A percentile compares a stretch with the other conserved stretches of the same genome.
Conservation (phyloP, 2,329 filamentous ascomycete species). For the Furcasterigmium furcatum region DNA sequence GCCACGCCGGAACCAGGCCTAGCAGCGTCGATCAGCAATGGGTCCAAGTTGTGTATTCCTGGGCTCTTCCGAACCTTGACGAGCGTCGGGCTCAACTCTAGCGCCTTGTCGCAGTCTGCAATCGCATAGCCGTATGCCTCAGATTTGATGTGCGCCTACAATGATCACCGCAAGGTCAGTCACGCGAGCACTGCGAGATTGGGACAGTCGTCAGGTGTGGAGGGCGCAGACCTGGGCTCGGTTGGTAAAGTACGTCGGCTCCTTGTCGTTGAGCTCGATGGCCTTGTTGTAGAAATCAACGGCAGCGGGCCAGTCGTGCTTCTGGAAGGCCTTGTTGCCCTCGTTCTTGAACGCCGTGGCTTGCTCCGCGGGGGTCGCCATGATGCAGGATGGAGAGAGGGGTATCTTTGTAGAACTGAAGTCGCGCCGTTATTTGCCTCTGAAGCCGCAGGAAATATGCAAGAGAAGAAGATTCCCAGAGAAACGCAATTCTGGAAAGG, state of each 20-base stretch:
- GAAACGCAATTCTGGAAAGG: background rate
- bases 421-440: constrained; percentile 7
- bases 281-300: constrained; percentile 83
- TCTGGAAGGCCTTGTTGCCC: constrained; percentile 88
- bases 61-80: constrained; percentile 65
- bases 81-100: constrained; percentile 84
- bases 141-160: constrained; percentile 86
- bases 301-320: constrained; percentile 81
- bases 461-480: background rate
- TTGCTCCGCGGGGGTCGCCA: constrained; percentile 53
- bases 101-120: constrained; percentile 83
- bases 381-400: constrained; percentile 16
- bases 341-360: constrained; percentile 86
- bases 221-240: constrained; percentile 71
- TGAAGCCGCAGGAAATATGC: background rate
- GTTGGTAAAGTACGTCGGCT: constrained; percentile 92
- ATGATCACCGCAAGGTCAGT: constrained; percentile 32
- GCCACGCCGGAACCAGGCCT: constrained; percentile 94
- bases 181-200: constrained; percentile 31
- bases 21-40: constrained; percentile 11
- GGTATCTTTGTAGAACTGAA: constrained; percentile 3
- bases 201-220: constrained; percentile 4
- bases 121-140: constrained; percentile 94
- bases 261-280: constrained; percentile 77
- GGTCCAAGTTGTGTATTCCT: background rate